Base-by-base conservation (phyloP, 2,329 filamentous ascomycete species). In the Meredithiella fracta region DNA sequence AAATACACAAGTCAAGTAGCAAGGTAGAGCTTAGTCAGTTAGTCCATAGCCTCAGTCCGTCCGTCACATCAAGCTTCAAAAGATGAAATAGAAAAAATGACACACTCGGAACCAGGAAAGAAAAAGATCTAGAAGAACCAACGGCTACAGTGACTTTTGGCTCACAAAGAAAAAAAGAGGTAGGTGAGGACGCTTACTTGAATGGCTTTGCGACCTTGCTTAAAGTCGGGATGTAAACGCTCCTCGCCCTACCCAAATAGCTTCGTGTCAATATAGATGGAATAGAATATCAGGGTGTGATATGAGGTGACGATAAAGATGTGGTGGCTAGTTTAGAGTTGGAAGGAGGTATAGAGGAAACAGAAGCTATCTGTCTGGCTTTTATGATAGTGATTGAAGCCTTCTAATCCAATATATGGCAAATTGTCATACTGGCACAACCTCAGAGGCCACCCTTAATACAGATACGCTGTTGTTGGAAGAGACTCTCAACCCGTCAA, bases 161-260 rank as follows among this genome's bases (percentile, higher is more conserved):
- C 11, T 34, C n/a, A n/a, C n/a, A n/a, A n/a, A n/a, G n/a, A n/a
- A n/a, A n/a, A 14, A 22, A 20, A n/a, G 23, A 29, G 42, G 22
- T 38, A 50, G 42, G 50, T 51, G 42, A 55, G 54, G 53, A 52
- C 31, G 53, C 78, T 86, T 88, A 97, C 92, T 90, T 97, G 91
- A 77, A 89, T 89, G 74, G 85, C 86, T 78, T 94, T 95, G 60
- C 89, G 89, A 68, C 85, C 85, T 72, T 90, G 94, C 71, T 91
- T 90, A 73, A 95, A 94, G 69, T 94, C 86, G 75, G 90, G 88
- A 83, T 96, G 91, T 72, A 96, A 77, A 77, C 91, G 86, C 70
- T 85, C 82, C 70, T 89, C 80, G 79, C 84, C 85, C 89, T 96
- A 47, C 22, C 37, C 23, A 31, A 51, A 51, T 44, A 51, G 22